phyloP scores from a whole-genome alignment of 306 rosid genomes.

The Lotus japonicus region DNA sequence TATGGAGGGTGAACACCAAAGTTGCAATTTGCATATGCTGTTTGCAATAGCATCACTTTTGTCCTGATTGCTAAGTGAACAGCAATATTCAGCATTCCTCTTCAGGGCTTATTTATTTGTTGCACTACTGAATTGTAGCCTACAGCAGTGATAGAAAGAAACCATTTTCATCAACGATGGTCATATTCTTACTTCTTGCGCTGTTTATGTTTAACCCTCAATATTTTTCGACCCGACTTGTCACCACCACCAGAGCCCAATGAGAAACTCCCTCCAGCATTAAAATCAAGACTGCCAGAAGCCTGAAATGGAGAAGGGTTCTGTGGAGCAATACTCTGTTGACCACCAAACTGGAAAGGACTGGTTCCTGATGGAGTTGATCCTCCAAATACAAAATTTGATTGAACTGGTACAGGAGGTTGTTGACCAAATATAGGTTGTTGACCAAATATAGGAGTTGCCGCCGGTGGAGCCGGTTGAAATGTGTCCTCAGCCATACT shows the following conservation, averaged over 20 bases:
- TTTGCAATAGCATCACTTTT: conserved; percentile 17
- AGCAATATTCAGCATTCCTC: conserved; percentile 16
- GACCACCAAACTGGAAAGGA: conserved; percentile 58
- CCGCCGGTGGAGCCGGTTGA: conserved; percentile 34
- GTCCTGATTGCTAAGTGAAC: conserved; percentile 18
- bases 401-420: conserved; percentile 32
- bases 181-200: conserved; percentile 52
- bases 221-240: conserved; percentile 49
- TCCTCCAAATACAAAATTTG: conserved; percentile 60
- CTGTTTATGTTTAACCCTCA: conserved; percentile 41
- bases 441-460: conserved; percentile 44
- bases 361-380: conserved; percentile 22
- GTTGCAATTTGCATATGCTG: conserved; percentile 12
- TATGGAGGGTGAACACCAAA: conserved; percentile 7
- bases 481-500: conserved; percentile 89
- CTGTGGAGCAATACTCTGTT: conserved; percentile 47
- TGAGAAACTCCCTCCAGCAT: conserved; percentile 71
- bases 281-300: conserved; percentile 55
- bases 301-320: conserved; percentile 66
- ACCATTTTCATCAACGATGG: conserved; percentile 1
- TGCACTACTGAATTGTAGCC: background rate
- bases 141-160: conserved; percentile 8
- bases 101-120: conserved; percentile 9
- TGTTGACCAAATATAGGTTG: conserved; percentile 53
- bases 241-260: conserved; percentile 71